These are phyloP conservation scores for Aspergillus ellipticus DNA, from an alignment of 495 filamentous ascomycete species.

Conservation along the genomic window DNA sequence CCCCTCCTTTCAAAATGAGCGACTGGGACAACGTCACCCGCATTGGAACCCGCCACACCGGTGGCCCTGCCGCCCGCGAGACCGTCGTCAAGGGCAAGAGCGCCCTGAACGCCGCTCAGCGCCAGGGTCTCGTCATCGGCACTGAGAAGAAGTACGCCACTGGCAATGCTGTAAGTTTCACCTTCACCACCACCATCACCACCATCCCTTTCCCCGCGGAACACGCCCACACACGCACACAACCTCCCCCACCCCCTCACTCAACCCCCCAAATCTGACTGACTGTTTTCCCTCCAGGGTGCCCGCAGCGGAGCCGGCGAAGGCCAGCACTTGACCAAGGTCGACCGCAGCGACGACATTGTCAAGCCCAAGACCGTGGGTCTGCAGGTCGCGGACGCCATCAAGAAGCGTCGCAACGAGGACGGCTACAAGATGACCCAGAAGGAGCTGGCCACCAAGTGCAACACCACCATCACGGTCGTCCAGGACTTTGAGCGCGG, in stretches of 20 bases:
- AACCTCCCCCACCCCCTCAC: not conserved
- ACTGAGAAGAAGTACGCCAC: slow-evolving; percentile 91
- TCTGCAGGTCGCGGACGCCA: slow-evolving; percentile 72
- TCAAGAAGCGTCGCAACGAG: slow-evolving; percentile 70
- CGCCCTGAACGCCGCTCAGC: slow-evolving; percentile 86
- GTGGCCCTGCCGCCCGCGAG: slow-evolving; percentile 63
- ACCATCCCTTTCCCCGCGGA: too few relatives aligned
- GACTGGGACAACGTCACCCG: slow-evolving; percentile 90
- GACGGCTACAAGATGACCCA: slow-evolving; percentile 84
- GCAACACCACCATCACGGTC: slow-evolving; percentile 77
- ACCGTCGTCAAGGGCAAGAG: slow-evolving; percentile 82
- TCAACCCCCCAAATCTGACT: not conserved
- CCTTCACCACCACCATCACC: too few relatives aligned
- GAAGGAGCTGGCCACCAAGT: slow-evolving; percentile 92
- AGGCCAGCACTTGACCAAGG: slow-evolving; percentile 95
- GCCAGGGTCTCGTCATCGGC: slow-evolving; percentile 67
- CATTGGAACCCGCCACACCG: slow-evolving; percentile 80
- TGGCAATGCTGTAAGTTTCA: slow-evolving; percentile 77
- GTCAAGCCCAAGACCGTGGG: slow-evolving; percentile 92
- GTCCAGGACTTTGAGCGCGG: slow-evolving; percentile 86
- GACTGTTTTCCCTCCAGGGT: slow-evolving; percentile 37
- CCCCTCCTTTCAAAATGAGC: slow-evolving; percentile 37
- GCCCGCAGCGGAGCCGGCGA: slow-evolving; percentile 60
- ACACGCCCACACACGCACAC: too few relatives aligned
- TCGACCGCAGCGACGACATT: slow-evolving; percentile 97